These are phyloP conservation scores for Sphaerosporella brunnea DNA, from an alignment of 495 filamentous ascomycete species.

Conservation along the genomic window DNA sequence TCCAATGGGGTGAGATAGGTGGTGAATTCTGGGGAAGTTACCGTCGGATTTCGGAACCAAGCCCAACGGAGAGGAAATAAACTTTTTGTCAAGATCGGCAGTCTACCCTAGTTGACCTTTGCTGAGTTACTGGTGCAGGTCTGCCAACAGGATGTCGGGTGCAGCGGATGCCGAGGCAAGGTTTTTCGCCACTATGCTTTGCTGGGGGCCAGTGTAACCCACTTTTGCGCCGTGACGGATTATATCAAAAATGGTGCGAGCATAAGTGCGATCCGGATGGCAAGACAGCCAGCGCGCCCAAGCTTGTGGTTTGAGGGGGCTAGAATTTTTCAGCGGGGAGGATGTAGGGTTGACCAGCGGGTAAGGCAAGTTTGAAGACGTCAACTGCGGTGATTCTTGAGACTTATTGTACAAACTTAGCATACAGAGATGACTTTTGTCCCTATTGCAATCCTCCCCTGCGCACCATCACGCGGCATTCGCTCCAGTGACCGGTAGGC, in stretches of 20 bases:
- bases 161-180: background rate
- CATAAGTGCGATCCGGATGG: too few relatives aligned
- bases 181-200: background rate
- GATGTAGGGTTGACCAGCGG: too few relatives aligned
- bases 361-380: too few relatives aligned
- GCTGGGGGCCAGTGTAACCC: background rate
- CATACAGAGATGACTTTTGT: too few relatives aligned
- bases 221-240: background rate
- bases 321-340: too few relatives aligned
- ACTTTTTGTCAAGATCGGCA: background rate
- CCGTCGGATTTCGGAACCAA: background rate
- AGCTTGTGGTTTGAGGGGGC: too few relatives aligned
- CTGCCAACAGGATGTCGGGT: background rate
- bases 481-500: too few relatives aligned
- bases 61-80: background rate
- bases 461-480: too few relatives aligned
- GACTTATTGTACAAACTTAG: too few relatives aligned
- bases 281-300: too few relatives aligned
- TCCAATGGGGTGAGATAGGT: background rate
- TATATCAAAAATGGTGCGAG: background rate
- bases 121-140: background rate
- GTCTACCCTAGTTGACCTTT: background rate
- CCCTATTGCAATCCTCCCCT: too few relatives aligned
- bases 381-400: too few relatives aligned
- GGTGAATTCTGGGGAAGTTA: background rate